These are phyloP conservation scores for Hortaea werneckii DNA, from an alignment of 2,329 filamentous ascomycete genomes.

Conservation along the genomic window DNA sequence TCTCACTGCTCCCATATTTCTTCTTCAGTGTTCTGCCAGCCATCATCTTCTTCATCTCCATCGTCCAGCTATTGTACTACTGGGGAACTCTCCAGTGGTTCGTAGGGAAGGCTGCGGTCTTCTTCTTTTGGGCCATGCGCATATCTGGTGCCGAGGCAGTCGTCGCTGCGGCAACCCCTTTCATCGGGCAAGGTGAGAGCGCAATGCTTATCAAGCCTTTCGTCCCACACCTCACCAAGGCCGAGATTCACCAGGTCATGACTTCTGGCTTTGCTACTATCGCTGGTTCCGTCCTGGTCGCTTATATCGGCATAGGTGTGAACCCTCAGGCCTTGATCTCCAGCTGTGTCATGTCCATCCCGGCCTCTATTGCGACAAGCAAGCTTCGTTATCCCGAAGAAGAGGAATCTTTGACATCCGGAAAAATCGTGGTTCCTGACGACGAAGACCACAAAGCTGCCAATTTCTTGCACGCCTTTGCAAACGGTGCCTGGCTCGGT, in stretches of 20 bases:
- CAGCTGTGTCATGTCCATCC: no score
- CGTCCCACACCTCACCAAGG: no score
- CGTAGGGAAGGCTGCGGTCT: conserved; percentile 72
- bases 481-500: conserved; percentile 75
- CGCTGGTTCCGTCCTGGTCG: no score
- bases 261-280: no score
- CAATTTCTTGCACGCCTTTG: conserved; percentile 76
- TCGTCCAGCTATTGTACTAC: conserved; percentile 82
- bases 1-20: conserved; percentile 51
- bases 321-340: no score
- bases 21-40: conserved; percentile 71
- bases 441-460: conserved; percentile 65
- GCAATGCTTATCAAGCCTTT: no score
- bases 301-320: no score
- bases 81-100: conserved; percentile 79
- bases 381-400: conserved; percentile 60
- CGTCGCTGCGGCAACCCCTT: no score
- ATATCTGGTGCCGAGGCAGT: no score
- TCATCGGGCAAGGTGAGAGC: no score
- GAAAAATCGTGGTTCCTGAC: conserved; percentile 69
- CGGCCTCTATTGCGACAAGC: no score
- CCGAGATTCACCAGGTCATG: no score
- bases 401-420: conserved; percentile 75
- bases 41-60: conserved; percentile 90
- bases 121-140: conserved; percentile 67